Conservation (phyloP, 2,329 filamentous ascomycete genomes). For the Biscogniauxia sp. region DNA sequence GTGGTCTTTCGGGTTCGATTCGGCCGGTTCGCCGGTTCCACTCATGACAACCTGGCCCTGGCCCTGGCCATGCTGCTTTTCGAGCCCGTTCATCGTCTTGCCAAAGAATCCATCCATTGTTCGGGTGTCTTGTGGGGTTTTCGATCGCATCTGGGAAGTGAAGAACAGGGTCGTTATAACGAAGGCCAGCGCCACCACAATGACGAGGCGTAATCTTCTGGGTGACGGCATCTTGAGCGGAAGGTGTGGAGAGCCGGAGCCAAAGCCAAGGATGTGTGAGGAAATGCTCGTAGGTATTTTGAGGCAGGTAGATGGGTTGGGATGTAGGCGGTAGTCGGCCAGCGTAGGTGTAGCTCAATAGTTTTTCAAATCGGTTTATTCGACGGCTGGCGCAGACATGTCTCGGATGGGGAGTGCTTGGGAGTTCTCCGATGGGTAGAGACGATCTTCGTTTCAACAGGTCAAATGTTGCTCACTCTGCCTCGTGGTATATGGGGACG, state of each 20-base stretch:
- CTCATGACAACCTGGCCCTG: slow-evolving; percentile 41
- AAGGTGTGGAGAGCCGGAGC: not conserved
- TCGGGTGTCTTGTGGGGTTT: slow-evolving; percentile 43
- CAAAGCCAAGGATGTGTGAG: not conserved
- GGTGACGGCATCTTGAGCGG: slow-evolving; percentile 59
- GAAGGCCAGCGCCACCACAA: slow-evolving; percentile 61
- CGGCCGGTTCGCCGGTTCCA: slow-evolving; percentile 35
- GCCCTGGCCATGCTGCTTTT: slow-evolving; percentile 31
- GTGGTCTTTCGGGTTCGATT: slow-evolving; percentile 44
- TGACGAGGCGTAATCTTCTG: slow-evolving; percentile 66
- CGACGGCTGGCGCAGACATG: slow-evolving; percentile 20
- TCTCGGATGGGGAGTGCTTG: slow-evolving; percentile 6
- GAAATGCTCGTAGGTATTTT: not conserved
- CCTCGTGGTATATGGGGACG: not conserved
- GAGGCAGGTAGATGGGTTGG: not conserved
- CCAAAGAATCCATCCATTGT: slow-evolving; percentile 56
- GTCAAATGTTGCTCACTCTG: not conserved
- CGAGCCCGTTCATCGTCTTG: slow-evolving; percentile 57
- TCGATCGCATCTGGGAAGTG: slow-evolving; percentile 57
- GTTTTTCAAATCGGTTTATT: slow-evolving; percentile 9
- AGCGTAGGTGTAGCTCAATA: not conserved
- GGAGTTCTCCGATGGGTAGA: not conserved
- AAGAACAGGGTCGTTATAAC: slow-evolving; percentile 72
- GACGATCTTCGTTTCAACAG: not conserved
- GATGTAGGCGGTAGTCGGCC: not conserved